Evolutionary conservation across 1,284 basidiomycete genomes (phyloP).

Genomic region (Papiliotrema laurentii): DNA sequence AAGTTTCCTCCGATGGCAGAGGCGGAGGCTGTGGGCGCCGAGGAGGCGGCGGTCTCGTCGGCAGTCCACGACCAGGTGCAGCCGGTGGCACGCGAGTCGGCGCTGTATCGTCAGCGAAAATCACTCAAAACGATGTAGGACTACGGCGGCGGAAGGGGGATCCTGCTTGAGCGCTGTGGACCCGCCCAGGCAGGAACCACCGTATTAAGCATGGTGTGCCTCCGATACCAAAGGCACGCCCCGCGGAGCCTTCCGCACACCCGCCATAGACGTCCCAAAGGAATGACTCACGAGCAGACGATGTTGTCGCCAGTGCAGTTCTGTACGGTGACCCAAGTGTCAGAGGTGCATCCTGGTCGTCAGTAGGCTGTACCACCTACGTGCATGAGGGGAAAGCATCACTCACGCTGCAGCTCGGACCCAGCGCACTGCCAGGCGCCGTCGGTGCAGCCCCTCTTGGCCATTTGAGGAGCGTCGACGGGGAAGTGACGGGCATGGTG

Average conservation of each 20-base stretch:
- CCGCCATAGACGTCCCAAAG: too few species aligned
- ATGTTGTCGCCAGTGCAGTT: conserved; percentile 33
- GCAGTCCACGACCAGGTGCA: conserved; percentile 36
- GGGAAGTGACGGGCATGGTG: not conserved
- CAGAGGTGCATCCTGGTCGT: conserved; percentile 24
- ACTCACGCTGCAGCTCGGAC: conserved; percentile 27
- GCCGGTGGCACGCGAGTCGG: conserved; percentile 20
- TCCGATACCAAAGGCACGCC: too few species aligned
- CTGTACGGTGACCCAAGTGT: conserved; percentile 25
- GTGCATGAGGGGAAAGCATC: too few species aligned
- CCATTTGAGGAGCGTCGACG: not conserved
- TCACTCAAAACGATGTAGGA: not conserved
- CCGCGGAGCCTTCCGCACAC: too few species aligned
- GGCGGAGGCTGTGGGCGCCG: conserved; percentile 1
- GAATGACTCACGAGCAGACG: conserved; percentile 33
- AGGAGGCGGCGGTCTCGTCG: not conserved
- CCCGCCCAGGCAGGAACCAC: not conserved
- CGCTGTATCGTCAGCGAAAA: conserved; percentile 9
- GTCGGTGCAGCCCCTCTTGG: conserved; percentile 11
- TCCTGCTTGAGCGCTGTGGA: not conserved
- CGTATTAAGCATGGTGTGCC: too few species aligned
- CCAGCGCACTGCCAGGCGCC: conserved; percentile 30
- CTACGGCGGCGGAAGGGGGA: not conserved
- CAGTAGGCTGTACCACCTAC: not conserved
- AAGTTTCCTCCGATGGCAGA: conserved; percentile 1